A percentile compares a stretch with the other conserved stretches of the same genome.
Conservation (phyloP, 2,329 filamentous ascomycete species). For the Alternaria rosae region DNA sequence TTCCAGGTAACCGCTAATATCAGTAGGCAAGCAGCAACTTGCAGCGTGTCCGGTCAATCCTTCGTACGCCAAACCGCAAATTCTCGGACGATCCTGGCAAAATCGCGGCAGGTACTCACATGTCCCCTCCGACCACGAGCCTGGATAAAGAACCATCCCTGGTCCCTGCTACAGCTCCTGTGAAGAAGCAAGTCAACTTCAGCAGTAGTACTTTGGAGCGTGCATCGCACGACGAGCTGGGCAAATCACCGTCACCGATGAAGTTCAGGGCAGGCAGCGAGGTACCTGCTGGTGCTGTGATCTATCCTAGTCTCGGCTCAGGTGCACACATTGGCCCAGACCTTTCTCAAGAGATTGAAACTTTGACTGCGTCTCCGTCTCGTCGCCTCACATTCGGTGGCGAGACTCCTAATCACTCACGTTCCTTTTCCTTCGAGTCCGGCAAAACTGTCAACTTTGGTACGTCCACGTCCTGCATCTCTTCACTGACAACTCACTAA, state of each 20-base stretch:
- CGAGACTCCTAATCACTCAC: constrained; percentile 38
- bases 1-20: background rate
- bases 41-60: constrained; percentile 68
- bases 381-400: constrained; percentile 47
- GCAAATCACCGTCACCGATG: constrained; percentile 47
- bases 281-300: constrained; percentile 39
- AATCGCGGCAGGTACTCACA: constrained; percentile 67
- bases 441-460: constrained; percentile 55
- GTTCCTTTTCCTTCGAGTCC: constrained; percentile 59
- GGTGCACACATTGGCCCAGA: constrained; percentile 48
- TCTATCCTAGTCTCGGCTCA: constrained; percentile 40
- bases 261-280: constrained; percentile 47
- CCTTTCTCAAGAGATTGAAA: constrained; percentile 39
- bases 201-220: constrained; percentile 70
- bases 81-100: constrained; percentile 67
- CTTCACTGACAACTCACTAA: background rate
- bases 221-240: constrained; percentile 39
- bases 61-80: constrained; percentile 66
- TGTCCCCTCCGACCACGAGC: constrained; percentile 52
- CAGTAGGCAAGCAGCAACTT: constrained; percentile 53
- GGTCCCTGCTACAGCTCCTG: constrained; percentile 69
- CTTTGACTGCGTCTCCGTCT: constrained; percentile 38
- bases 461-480: constrained; percentile 1
- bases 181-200: constrained; percentile 83
- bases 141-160: constrained; percentile 63